Evolutionary conservation across 2,329 filamentous ascomycete species (phyloP).

Genomic region (Capronia americana): DNA sequence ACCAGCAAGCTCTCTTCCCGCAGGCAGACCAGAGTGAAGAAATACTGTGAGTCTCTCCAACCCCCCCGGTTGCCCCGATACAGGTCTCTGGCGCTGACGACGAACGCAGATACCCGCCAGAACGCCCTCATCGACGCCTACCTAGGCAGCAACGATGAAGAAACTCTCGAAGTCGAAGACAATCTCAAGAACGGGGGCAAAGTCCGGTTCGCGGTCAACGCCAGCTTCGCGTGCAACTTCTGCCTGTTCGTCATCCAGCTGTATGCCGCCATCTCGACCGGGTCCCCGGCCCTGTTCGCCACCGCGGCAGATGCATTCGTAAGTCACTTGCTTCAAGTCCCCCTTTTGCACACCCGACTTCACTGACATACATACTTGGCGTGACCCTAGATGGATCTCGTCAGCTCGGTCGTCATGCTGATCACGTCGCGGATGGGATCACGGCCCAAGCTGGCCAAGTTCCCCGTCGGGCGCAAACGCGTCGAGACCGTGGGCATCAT

Average conservation of each 20-base stretch:
- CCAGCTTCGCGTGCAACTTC: conserved; percentile 59
- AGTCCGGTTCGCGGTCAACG: conserved; percentile 61
- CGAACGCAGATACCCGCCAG: conserved; percentile 44
- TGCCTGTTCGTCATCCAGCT: conserved; percentile 65
- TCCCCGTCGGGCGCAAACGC: conserved; percentile 60
- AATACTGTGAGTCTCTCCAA: conserved; percentile 42
- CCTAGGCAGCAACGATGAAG: conserved; percentile 63
- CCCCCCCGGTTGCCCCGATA: too few species aligned
- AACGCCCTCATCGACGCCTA: conserved; percentile 55
- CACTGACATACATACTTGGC: too few species aligned
- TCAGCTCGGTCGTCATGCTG: conserved; percentile 69
- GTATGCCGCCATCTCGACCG: conserved; percentile 64
- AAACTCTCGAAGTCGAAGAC: conserved; percentile 59
- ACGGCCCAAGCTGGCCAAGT: conserved; percentile 46
- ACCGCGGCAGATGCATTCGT: conserved; percentile 70
- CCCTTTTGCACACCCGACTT: too few species aligned
- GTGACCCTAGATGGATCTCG: conserved; percentile 55
- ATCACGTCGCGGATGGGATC: conserved; percentile 67
- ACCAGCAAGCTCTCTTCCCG: not conserved
- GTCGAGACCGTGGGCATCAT: conserved; percentile 71
- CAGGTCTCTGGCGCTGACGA: too few species aligned
- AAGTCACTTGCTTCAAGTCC: conserved; percentile 40
- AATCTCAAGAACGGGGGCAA: conserved; percentile 58
- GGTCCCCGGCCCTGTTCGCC: conserved; percentile 67
- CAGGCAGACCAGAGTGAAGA: conserved; percentile 30